Base-by-base conservation (phyloP, 1,139 yeast genomes). In the Scheffersomyces quercinus region DNA sequence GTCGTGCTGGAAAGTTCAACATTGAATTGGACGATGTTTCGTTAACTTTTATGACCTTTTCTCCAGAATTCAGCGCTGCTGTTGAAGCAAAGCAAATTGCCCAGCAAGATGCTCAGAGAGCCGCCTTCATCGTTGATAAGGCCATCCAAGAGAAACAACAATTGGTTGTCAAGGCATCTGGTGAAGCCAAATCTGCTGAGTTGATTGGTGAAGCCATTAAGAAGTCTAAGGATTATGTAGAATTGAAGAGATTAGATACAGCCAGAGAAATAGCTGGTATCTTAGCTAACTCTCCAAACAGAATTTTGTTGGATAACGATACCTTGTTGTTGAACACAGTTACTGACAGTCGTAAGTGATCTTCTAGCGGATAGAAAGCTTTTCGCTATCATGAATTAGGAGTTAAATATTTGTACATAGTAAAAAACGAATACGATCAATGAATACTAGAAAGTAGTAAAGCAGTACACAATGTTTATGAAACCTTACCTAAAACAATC, bases 51-150 rank as follows among this genome's bases (percentile, higher is more conserved):
- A 95, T 93, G 97, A 88, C 97, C 1, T 93, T 93, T 67, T 88
- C 96, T 3, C 99, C 99, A 24, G 99, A 93, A 68, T 93, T 93
- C 68, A 91, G 98, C 43, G 84, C 86, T 38, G 99, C 99, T 2
- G 99, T 93, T 42, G 99, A 93, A 72, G 96, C 97, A 47, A 93
- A 93, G 71, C 99, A 93, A 73, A 93, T 93, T 67, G 99, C 99
- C 30, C 99, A 95, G 70, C 99, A 93, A 73, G 99, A 93, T 65
- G 98, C 99, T 28, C 97, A 93, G 72, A 83, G 96, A 66, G 98
- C 99, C 11, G 97, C 98, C 0, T 95, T 91, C 56, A 77, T 93
- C 41, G 99, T 93, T 43, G 99, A 93, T 67, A 88, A 91, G 63
- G 99, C 99, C 13, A 83, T 88, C 55, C 99, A 95, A 69, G 99